Evolutionary conservation across 495 filamentous ascomycete genomes (phyloP).

Genomic region (Melanomma pulvis-pyrius): DNA sequence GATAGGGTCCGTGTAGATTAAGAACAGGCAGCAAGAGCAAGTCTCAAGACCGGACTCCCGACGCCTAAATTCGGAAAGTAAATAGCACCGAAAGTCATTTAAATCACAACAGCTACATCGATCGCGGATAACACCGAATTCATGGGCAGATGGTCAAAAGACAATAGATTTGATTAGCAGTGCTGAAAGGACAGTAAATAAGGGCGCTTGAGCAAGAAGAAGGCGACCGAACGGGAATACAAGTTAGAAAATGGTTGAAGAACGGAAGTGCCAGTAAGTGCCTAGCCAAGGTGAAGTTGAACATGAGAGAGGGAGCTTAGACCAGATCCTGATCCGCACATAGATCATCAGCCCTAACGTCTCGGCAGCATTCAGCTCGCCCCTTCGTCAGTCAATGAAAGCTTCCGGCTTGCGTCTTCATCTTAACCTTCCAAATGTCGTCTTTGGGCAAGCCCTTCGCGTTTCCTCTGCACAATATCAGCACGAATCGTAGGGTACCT

Average conservation of each 20-base stretch:
- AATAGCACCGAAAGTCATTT: too few relatives aligned
- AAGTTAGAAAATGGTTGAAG: neutral
- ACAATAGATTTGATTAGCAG: too few relatives aligned
- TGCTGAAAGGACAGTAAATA: too few relatives aligned
- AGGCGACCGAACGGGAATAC: neutral
- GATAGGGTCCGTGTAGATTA: neutral
- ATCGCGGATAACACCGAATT: too few relatives aligned
- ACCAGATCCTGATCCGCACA: neutral
- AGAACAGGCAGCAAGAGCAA: constrained; percentile 3
- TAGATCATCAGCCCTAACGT: neutral
- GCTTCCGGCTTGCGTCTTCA: neutral
- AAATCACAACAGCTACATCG: too few relatives aligned
- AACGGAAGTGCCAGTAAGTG: neutral
- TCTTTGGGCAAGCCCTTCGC: neutral
- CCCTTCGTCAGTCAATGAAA: neutral
- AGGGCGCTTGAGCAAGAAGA: too few relatives aligned
- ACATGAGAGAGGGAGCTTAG: neutral
- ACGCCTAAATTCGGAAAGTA: too few relatives aligned
- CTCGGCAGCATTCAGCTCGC: neutral
- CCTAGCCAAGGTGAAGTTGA: too few relatives aligned
- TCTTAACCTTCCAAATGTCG: neutral
- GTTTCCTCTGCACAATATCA: neutral
- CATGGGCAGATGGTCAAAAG: too few relatives aligned
- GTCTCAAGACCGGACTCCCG: too few relatives aligned
- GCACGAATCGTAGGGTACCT: neutral